Conservation (phyloP, 139 green algal species). For the Tetraselmis chui region DNA sequence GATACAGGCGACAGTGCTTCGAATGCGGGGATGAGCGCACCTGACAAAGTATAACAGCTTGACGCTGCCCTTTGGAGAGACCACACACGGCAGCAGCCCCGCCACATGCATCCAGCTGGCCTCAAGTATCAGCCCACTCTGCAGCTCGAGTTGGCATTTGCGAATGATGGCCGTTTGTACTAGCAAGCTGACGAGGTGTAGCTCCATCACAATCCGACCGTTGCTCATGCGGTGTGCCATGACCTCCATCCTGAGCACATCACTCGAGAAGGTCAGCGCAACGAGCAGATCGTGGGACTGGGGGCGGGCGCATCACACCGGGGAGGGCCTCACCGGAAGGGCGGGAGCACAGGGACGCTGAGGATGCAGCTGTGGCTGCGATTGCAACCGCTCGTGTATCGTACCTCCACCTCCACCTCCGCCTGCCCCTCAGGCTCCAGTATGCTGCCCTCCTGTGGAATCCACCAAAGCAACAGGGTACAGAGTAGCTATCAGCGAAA, state of each 20-base stretch:
- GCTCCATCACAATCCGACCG: background rate
- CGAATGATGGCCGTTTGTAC: background rate
- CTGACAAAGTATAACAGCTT: background rate
- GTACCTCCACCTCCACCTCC: background rate
- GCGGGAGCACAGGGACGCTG: background rate
- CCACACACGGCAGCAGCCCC: background rate
- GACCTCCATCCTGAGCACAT: background rate
- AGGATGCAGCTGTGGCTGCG: background rate
- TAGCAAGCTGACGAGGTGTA: background rate
- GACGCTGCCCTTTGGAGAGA: background rate
- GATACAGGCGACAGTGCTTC: too few species aligned
- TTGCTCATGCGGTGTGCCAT: background rate
- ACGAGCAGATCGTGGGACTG: background rate
- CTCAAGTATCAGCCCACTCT: background rate
- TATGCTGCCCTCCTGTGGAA: too few species aligned
- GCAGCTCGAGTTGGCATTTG: background rate
- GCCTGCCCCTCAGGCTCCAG: background rate
- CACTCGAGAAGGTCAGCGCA: background rate
- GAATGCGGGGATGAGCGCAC: too few species aligned
- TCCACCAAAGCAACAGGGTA: too few species aligned
- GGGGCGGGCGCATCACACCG: background rate
- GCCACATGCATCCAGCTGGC: background rate
- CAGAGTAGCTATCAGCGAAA: too few species aligned
- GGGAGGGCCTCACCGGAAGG: background rate
- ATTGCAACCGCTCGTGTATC: background rate